phyloP scores from a whole-genome alignment of 805 yeast genomes.

The Lipomyces lipofer region DNA sequence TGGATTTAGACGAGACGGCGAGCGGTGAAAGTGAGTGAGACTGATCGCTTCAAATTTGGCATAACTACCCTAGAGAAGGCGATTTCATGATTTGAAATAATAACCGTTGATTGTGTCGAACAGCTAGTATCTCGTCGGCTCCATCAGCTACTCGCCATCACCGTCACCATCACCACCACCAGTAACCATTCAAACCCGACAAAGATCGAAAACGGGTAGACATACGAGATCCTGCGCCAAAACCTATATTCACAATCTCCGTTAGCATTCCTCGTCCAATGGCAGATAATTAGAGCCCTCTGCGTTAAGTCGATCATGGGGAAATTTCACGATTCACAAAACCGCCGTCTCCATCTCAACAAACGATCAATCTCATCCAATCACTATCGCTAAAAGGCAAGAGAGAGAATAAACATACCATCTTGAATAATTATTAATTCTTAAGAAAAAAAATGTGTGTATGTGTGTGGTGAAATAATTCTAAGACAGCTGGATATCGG shows the following conservation, averaged over 20 bases:
- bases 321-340: too few relatives aligned
- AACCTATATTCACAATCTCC: constrained; percentile 24
- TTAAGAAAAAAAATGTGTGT: constrained; percentile 4
- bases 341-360: neutral
- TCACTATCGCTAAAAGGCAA: neutral
- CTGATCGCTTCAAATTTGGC: too few relatives aligned
- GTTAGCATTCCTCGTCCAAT: constrained; percentile 14
- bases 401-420: constrained; percentile 14
- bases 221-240: constrained; percentile 37
- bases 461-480: too few relatives aligned
- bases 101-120: too few relatives aligned
- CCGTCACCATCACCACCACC: neutral
- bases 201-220: neutral
- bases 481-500: too few relatives aligned
- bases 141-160: too few relatives aligned
- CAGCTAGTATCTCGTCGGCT: too few relatives aligned
- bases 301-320: too few relatives aligned
- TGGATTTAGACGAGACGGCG: neutral
- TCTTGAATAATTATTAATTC: constrained; percentile 12
- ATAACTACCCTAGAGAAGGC: too few relatives aligned
- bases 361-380: neutral
- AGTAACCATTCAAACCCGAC: too few relatives aligned
- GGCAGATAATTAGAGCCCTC: neutral
- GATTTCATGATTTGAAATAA: too few relatives aligned
- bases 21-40: too few relatives aligned